Evolutionary conservation across 768 basidiomycete species (phyloP), one percentile per base, ranked within the genome.

Genomic region (Suillus occidentalis): DNA sequence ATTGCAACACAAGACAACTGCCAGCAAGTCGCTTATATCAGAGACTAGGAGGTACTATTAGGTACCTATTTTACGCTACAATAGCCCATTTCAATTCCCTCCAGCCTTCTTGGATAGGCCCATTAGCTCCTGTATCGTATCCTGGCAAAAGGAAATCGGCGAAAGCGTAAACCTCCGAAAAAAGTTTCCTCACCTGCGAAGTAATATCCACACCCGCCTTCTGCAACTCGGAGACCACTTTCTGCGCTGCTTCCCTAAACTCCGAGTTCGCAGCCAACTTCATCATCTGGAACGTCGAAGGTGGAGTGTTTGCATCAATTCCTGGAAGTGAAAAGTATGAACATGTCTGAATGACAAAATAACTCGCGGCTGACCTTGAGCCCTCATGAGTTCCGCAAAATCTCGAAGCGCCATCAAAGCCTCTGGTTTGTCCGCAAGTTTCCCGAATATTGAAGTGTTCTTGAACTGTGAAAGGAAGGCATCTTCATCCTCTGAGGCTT

Each of bases 201-300:
- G 73, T 74, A 42, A 88, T 62, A 70, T 89, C 84, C n/a, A 91
- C 72, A 6, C 87, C 89, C 25, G 87, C 86, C 40, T 85, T 85
- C 60, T 83, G 71, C 66, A 90, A 72, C 63, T 85, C 86, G 16
- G 79, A 79, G 60, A 79, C 75, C 7, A 88, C 77, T 47, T 75
- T 76, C 67, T 78, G 77, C 37, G 82, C 79, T 31, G 81, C 83
- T 49, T 74, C 77, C 63, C 83, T 78, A 64, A 90, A 88, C 64
- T 85, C 85, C 1, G 83, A 69, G 66, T 81, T 86, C 37, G 81
- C 73, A 34, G 83, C 76, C 57, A 91, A 77, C 66, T 82, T 85
- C 63, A 89, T 73, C 78, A 89, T 78, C 64, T 87, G 82, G 61
- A 83, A 73, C 12, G 78, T 76, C 12, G 86, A 83, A 14, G 85